phyloP scores from a whole-genome alignment of 73 alveolate species.

The Paramecium primaurelia region DNA sequence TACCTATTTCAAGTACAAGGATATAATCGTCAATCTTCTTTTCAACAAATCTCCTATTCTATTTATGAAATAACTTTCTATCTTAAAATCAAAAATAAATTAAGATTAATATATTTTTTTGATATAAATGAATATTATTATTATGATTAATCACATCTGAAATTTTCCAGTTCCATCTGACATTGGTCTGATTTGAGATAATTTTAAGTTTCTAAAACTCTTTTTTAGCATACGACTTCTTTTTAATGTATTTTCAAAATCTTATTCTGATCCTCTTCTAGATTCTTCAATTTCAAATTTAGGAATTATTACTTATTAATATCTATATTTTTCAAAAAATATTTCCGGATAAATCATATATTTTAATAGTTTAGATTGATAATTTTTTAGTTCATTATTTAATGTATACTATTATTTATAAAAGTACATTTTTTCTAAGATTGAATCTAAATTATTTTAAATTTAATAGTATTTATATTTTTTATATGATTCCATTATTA shows the following conservation, averaged over 20 bases:
- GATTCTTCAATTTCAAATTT: neutral
- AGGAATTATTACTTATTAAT: neutral
- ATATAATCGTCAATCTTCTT: slow-evolving; percentile 27
- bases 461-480: neutral
- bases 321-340: slow-evolving; percentile 14
- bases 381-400: neutral
- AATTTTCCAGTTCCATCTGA: neutral
- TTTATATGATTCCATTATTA: neutral
- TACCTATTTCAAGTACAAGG: slow-evolving; percentile 6
- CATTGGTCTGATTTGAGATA: neutral
- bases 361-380: neutral
- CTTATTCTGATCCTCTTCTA: neutral
- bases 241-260: neutral
- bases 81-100: neutral
- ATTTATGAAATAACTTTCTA: neutral
- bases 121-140: neutral
- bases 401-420: neutral
- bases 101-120: neutral
- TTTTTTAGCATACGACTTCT: neutral
- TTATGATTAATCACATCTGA: neutral
- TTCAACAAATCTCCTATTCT: neutral
- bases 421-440: neutral
- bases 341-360: neutral
- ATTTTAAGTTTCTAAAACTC: neutral
- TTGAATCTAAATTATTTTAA: neutral